These are phyloP conservation scores for Boletus semigastroideus DNA, from an alignment of 1,284 basidiomycete species.

Conservation along the genomic window DNA sequence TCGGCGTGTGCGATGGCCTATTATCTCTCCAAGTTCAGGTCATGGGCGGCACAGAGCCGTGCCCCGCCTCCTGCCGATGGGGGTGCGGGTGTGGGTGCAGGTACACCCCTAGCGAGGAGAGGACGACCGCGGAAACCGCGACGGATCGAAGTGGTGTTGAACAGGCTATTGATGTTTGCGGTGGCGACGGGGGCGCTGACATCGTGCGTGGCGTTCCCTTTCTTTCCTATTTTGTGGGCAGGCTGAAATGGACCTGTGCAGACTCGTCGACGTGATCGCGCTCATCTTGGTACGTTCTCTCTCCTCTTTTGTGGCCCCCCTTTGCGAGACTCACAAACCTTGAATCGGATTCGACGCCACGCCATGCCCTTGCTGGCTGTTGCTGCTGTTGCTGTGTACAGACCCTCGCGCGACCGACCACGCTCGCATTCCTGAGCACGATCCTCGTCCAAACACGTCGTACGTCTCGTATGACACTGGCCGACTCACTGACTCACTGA, in stretches of 20 bases:
- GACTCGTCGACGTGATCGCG: constrained; percentile 29
- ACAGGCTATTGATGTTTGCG: constrained; percentile 26
- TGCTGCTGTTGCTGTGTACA: neutral
- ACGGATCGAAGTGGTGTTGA: constrained; percentile 24
- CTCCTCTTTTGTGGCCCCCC: too few relatives aligned
- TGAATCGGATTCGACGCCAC: too few relatives aligned
- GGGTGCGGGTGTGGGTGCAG: too few relatives aligned
- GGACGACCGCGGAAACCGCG: neutral
- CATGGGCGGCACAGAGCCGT: neutral
- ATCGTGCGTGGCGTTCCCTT: constrained; percentile 17
- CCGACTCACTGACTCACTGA: too few relatives aligned
- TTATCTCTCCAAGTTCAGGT: constrained; percentile 17
- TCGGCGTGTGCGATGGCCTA: constrained; percentile 26
- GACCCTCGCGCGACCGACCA: constrained; percentile 20
- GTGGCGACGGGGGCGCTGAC: constrained; percentile 30
- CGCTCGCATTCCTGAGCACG: constrained; percentile 21
- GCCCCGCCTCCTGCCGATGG: too few relatives aligned
- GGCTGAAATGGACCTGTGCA: constrained; percentile 6
- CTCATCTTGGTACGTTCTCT: constrained; percentile 25
- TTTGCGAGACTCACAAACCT: too few relatives aligned
- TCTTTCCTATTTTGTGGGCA: too few relatives aligned
- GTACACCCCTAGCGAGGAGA: too few relatives aligned
- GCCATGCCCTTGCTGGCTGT: too few relatives aligned
- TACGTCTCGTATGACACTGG: too few relatives aligned
- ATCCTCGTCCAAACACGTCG: constrained; percentile 31